These are phyloP conservation scores for Hypomontagnella submonticulosa DNA, from an alignment of 495 filamentous ascomycete genomes.

Conservation along the genomic window DNA sequence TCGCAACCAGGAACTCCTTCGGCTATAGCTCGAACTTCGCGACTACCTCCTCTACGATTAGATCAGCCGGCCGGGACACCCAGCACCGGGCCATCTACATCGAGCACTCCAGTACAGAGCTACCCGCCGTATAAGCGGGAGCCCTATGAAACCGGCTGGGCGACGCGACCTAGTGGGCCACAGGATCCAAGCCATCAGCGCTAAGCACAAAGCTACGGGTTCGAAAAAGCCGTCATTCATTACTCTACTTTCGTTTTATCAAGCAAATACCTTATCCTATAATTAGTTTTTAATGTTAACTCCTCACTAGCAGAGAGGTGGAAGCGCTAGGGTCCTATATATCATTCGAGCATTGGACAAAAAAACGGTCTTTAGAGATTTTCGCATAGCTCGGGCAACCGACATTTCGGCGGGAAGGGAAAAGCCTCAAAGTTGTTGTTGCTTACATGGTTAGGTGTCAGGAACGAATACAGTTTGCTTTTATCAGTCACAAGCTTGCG, in stretches of 20 bases:
- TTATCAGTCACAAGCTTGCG: constrained; percentile 37
- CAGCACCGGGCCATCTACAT: constrained; percentile 41
- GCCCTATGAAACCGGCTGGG: constrained; percentile 60
- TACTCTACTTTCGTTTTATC: constrained; percentile 42
- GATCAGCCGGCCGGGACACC: constrained; percentile 51
- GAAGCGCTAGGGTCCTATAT: constrained; percentile 18
- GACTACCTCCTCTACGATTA: constrained; percentile 58
- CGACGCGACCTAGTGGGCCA: constrained; percentile 49
- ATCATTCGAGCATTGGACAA: constrained; percentile 44
- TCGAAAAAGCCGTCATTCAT: constrained; percentile 17
- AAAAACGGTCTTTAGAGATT: constrained; percentile 47
- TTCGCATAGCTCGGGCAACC: constrained; percentile 53
- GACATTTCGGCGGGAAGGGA: constrained; percentile 43
- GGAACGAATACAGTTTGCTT: constrained; percentile 43
- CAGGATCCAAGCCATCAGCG: constrained; percentile 41
- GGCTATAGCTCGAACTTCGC: constrained; percentile 49
- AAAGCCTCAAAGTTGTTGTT: constrained; percentile 37
- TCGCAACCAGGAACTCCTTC: constrained; percentile 57
- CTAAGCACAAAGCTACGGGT: constrained; percentile 12
- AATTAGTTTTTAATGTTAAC: constrained; percentile 43
- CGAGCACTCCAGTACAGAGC: constrained; percentile 43
- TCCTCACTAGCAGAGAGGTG: constrained; percentile 29
- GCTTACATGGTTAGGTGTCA: constrained; percentile 42
- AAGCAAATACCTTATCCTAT: constrained; percentile 40
- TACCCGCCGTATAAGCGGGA: constrained; percentile 48